Percentiles rank a stretch among this genome's conserved stretches.
Evolutionary conservation across 495 filamentous ascomycete genomes (phyloP).

Genomic region (Halenospora varia): DNA sequence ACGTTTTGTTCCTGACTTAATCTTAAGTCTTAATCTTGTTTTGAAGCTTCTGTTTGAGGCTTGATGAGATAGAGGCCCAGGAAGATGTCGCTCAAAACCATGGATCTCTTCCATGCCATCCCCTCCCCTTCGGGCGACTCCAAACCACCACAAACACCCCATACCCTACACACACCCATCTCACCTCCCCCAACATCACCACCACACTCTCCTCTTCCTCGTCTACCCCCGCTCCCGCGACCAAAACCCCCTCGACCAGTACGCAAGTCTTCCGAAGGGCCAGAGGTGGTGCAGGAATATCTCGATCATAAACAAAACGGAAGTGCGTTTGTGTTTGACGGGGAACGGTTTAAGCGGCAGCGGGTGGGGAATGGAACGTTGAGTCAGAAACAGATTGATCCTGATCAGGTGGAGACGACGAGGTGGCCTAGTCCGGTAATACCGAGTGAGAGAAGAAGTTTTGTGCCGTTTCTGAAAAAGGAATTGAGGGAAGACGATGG

Average conservation of each 20-base stretch:
- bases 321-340: not conserved
- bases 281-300: conserved; percentile 10
- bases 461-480: not conserved
- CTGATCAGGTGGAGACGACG: not conserved
- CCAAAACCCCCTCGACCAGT: not conserved
- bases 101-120: too few species aligned
- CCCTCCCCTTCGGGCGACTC: too few species aligned
- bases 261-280: conserved; percentile 12
- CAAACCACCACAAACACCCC: too few species aligned
- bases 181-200: not conserved
- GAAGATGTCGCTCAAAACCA: too few species aligned
- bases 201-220: not conserved
- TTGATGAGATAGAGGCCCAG: too few species aligned
- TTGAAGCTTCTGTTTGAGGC: too few species aligned
- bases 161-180: too few species aligned
- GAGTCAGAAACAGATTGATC: not conserved
- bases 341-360: not conserved
- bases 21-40: too few species aligned
- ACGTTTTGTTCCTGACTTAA: too few species aligned
- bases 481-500: not conserved
- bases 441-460: too few species aligned
- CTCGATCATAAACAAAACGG: not conserved
- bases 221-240: not conserved
- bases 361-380: not conserved
- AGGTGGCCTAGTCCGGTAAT: not conserved